These are phyloP conservation scores for Sordariomycetes sp. DNA, from an alignment of 2,329 filamentous ascomycete genomes.

Conservation along the genomic window DNA sequence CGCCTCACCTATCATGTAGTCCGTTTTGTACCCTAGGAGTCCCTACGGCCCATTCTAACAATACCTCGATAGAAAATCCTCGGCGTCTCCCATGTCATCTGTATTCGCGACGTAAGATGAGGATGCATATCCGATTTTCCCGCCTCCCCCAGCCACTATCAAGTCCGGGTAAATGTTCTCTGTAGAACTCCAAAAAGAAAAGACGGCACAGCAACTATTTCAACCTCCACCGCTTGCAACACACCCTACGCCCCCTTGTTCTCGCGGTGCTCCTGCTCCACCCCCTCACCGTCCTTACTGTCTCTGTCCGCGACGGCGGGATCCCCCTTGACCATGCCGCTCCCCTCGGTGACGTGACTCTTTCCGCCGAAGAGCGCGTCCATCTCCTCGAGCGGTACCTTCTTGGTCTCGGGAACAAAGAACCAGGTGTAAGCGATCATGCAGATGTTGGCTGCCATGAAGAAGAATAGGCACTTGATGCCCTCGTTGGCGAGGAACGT, in stretches of 20 bases:
- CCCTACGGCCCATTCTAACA: too few relatives aligned
- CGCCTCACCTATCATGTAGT: too few relatives aligned
- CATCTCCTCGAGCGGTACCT: conserved; percentile 50
- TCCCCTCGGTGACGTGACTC: not conserved
- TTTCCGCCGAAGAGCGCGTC: conserved; percentile 41
- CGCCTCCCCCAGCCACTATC: too few relatives aligned
- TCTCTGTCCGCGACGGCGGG: not conserved
- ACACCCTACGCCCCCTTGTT: not conserved
- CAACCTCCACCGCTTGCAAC: too few relatives aligned
- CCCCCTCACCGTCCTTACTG: not conserved
- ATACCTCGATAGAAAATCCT: too few relatives aligned
- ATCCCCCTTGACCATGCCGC: not conserved
- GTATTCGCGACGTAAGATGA: too few relatives aligned
- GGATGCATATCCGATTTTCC: too few relatives aligned
- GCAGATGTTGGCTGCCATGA: conserved; percentile 46
- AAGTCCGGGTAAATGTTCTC: too few relatives aligned
- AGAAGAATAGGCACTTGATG: conserved; percentile 44
- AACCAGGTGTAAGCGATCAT: conserved; percentile 47
- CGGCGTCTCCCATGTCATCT: too few relatives aligned
- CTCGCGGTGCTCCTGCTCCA: not conserved
- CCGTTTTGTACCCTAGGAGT: too few relatives aligned
- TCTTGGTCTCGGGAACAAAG: conserved; percentile 53
- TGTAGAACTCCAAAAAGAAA: too few relatives aligned
- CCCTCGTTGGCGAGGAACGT: conserved; percentile 45
- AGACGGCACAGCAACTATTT: too few relatives aligned